Conservation (phyloP, 805 yeast species). For the Wickerhamiella occidentalis region DNA sequence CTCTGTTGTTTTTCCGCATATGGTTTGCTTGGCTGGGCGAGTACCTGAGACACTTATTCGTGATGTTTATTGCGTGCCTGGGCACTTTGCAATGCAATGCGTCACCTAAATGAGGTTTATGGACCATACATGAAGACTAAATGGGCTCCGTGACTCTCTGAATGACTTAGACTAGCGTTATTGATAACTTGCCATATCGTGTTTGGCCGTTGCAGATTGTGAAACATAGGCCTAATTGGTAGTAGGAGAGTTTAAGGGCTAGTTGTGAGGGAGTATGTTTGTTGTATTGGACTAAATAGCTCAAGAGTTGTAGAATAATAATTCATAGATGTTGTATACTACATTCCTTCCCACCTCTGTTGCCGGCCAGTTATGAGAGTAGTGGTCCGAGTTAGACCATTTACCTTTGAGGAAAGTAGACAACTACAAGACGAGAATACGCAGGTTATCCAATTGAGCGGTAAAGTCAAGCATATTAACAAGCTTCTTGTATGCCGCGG, state of each 20-base stretch:
- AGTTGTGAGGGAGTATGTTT: too few relatives aligned
- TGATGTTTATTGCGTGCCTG: neutral
- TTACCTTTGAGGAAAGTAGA: constrained; percentile 33
- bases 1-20: neutral
- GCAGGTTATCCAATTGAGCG: neutral
- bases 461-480: neutral
- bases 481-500: neutral
- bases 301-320: too few relatives aligned
- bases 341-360: too few relatives aligned
- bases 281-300: too few relatives aligned
- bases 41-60: too few relatives aligned
- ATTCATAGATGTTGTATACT: neutral
- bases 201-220: too few relatives aligned
- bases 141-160: neutral
- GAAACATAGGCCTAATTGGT: neutral
- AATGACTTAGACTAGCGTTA: neutral
- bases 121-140: neutral
- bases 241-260: neutral
- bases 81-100: too few relatives aligned
- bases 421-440: neutral
- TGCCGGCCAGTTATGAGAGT: constrained; percentile 8
- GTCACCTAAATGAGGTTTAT: neutral
- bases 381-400: constrained; percentile 63
- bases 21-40: too few relatives aligned
- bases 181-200: neutral